Evolutionary conservation across 257 asterid species (phyloP), one percentile per base, ranked within the genome.

Genomic region (Capsicum pubescens): DNA sequence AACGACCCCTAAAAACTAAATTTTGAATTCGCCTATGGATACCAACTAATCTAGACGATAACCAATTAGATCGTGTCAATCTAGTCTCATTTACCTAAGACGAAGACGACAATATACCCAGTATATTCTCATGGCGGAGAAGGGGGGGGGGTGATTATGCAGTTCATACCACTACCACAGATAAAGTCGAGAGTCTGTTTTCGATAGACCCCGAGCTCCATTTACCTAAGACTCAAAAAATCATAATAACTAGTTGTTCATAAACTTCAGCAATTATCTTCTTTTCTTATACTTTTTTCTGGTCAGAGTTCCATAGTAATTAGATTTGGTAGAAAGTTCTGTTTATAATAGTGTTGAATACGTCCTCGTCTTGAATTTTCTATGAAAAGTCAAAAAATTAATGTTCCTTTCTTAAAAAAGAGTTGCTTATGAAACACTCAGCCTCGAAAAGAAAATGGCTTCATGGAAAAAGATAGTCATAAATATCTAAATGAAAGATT

Each of bases 341-440:
- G 16, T 21, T 35, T 74, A 74, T 21, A 52, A 7, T 50, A 50
- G 46, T 74, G 81, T 50, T 50, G 60, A 50, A 26, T 21, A 21
- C 13, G 81, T 76, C 63, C 7, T 50, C 61, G 61, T 76, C 63
- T 52, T 52, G 39, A 76, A 35, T 52, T 76, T 76, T 52, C 81
- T 52, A 21, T 21, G 81, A 76, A 76, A 13, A 52, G 81, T 52
- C 81, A 21, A 76, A 76, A 76, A 61, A 52, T 21, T 21, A 13
- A 10, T 8, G 79, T 50, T 21, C 63, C 58, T 76, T 76, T 76
- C 81, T 3, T 21, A 3, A 76, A 76, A 52, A 50, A 54, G 16
- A 67, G 82, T 79, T 67, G 32, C 84, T 81, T 81, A 36, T 46
- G 67, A 35, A 82, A 13, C 78, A 70, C 87, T 59, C 84, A 26